These are phyloP conservation scores for Tuber microsphaerosporum DNA, from an alignment of 495 filamentous ascomycete species.

Conservation along the genomic window DNA sequence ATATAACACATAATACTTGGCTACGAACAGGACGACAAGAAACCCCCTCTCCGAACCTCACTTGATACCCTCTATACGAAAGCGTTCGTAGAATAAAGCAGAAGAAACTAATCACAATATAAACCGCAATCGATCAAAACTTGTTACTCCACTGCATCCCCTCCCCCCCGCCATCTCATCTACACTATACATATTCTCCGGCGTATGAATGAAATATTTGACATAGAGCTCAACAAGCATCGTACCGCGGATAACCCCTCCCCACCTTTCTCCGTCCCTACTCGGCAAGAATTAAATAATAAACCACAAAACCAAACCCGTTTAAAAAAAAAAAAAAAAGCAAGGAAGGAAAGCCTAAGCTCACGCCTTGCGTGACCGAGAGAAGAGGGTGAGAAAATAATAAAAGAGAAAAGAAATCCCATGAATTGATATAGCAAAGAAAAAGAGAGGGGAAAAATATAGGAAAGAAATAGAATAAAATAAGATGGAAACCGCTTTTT, in stretches of 20 bases:
- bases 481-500: neutral
- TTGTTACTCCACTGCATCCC: neutral
- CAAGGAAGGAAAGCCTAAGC: neutral
- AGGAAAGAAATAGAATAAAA: neutral
- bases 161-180: neutral
- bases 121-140: neutral
- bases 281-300: neutral
- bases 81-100: neutral
- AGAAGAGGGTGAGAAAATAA: neutral
- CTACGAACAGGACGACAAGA: neutral
- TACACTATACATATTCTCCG: neutral
- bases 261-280: neutral
- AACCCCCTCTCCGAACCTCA: neutral
- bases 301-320: neutral
- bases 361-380: conserved; percentile 1
- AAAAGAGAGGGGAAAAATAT: neutral
- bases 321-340: neutral
- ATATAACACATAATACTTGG: too few relatives aligned
- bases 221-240: neutral
- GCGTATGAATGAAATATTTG: conserved; percentile 3
- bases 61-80: neutral
- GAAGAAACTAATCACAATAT: neutral
- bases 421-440: neutral
- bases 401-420: neutral
- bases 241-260: neutral